Evolutionary conservation across 2,329 filamentous ascomycete species (phyloP), one percentile per base, ranked within the genome.

Genomic region (Microcyclospora tardicrescens): DNA sequence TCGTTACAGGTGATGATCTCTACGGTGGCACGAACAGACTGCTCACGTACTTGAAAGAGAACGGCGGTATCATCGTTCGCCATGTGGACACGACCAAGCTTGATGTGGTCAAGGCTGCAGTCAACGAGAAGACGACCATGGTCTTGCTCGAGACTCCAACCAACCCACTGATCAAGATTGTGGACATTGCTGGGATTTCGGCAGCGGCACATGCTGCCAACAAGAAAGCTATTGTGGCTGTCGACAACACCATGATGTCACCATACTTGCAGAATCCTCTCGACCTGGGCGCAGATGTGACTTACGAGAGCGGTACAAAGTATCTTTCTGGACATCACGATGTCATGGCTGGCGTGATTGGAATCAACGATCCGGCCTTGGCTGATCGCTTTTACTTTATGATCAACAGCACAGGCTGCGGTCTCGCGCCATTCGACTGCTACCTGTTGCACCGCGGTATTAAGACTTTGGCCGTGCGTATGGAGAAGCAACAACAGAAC

Each of bases 231-330:
- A 68, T 96, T 31, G 86, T 98, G 12, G 78, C 87, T 2, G 91
- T 96, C 16, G 91, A 98, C 64, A 98, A 98, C 68, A 98, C 91
- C 41, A 98, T 98, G 91, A 79, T 98, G 49, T 95, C 87, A 2
- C 91, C 91, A 10, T 80, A 95, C 68, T 77, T 98, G 6, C 80
- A 80, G 55, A 96, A 94, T 64, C 91, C 91, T 5, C 75, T 98
- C 13, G 89, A 96, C 44, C 72, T 96, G 19, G 91, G 93, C 41
- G 87, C 89, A 12, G 91, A 98, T 55, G 82, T 98, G 50, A 85
- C 93, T 40, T 98, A 98, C 63, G 91, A 98, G 66, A 93, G 84
- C 16, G 91, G 91, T 40, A 98, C 91, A 16, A 98, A 98, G 62
- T 98, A 98, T 56, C 72, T 98, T 5, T 96, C 87, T 1, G 91